phyloP scores from a whole-genome alignment of 345 rosid species.

The Hypericum perforatum region DNA sequence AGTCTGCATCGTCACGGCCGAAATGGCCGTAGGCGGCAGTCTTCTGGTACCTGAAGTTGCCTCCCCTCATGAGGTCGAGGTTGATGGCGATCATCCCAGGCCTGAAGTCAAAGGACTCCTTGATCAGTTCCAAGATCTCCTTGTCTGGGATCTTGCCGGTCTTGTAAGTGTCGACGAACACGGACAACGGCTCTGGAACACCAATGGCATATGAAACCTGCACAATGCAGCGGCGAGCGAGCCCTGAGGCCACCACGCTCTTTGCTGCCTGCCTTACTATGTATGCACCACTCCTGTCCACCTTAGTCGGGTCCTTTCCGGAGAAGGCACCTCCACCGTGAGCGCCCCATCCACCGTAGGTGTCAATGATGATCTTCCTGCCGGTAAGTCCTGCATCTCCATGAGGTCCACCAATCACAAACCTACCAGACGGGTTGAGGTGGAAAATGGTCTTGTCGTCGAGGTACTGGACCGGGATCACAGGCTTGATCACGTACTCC shows the following conservation, averaged over 20 bases:
- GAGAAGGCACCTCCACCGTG: conserved; percentile 60
- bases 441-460: conserved; percentile 76
- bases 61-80: conserved; percentile 4
- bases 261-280: conserved; percentile 72
- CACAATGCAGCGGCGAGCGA: conserved; percentile 64
- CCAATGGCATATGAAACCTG: conserved; percentile 68
- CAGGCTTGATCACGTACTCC: conserved; percentile 63
- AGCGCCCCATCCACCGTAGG: conserved; percentile 55
- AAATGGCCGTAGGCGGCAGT: conserved; percentile 5
- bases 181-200: conserved; percentile 5
- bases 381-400: conserved; percentile 86
- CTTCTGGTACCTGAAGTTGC: conserved; percentile 7
- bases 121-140: conserved; percentile 17
- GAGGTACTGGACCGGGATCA: conserved; percentile 57
- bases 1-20: conserved; percentile 2
- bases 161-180: conserved; percentile 18
- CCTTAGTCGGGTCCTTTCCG: conserved; percentile 63
- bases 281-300: conserved; percentile 78
- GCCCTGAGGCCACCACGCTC: conserved; percentile 65
- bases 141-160: conserved; percentile 29
- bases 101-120: not conserved
- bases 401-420: conserved; percentile 76
- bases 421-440: conserved; percentile 71
- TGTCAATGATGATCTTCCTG: conserved; percentile 68
- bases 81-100: conserved; percentile 5